These are phyloP conservation scores for Lithospermum erythrorhizon DNA, from an alignment of 257 asterid species.

Conservation along the genomic window DNA sequence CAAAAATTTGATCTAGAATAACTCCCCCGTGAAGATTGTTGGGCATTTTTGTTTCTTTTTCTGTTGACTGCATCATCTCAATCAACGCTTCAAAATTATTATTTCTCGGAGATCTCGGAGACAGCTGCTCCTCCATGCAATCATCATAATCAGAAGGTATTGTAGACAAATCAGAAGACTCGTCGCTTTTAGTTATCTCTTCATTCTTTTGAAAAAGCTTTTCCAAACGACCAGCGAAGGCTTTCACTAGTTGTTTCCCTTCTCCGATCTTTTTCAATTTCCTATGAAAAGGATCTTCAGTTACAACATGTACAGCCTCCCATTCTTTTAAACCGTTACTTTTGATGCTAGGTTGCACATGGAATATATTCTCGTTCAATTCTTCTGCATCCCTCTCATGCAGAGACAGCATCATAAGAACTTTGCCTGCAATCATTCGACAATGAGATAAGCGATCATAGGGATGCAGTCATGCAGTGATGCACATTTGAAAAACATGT, in stretches of 20 bases:
- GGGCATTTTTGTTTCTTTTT: constrained; percentile 34
- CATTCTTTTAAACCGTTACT: constrained; percentile 12
- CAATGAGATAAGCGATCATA: not conserved
- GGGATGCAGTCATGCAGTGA: not conserved
- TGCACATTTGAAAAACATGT: not conserved
- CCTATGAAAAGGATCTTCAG: constrained; percentile 21
- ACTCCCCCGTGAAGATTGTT: constrained; percentile 62
- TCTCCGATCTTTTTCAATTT: constrained; percentile 31
- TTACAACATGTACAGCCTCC: constrained; percentile 19
- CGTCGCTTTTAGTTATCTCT: constrained; percentile 27
- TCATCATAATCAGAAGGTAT: constrained; percentile 44
- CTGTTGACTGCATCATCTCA: constrained; percentile 31
- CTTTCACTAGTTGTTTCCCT: constrained; percentile 51
- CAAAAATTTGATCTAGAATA: constrained; percentile 56
- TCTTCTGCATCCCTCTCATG: constrained; percentile 45
- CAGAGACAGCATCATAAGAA: constrained; percentile 59
- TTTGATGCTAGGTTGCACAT: constrained; percentile 19
- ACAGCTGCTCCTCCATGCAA: constrained; percentile 18
- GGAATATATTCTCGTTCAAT: constrained; percentile 17
- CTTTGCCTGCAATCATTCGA: constrained; percentile 39
- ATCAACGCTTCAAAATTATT: constrained; percentile 43
- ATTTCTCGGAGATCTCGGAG: constrained; percentile 5
- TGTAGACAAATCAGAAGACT: constrained; percentile 37
- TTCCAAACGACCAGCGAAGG: constrained; percentile 58
- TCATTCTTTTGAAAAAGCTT: constrained; percentile 50